A percentile compares a stretch with the other conserved stretches of the same genome.
These are phyloP conservation scores for Filobasidium wieringae DNA, from an alignment of 768 basidiomycete species.

Conservation along the genomic window DNA sequence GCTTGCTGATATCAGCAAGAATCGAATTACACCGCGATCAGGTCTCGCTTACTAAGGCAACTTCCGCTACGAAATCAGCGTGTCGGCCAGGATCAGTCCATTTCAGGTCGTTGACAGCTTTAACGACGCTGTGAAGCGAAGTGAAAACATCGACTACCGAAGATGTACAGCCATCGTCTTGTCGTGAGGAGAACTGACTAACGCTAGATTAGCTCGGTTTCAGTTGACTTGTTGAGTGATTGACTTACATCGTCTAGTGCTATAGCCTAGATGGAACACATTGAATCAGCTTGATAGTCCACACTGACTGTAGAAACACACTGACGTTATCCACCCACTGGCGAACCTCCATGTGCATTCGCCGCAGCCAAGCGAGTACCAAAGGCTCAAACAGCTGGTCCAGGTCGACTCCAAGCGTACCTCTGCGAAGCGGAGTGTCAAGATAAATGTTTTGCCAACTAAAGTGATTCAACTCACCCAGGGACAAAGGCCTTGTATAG, in stretches of 20 bases:
- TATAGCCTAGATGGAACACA: slow-evolving; percentile 50
- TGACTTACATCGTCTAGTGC: slow-evolving; percentile 60
- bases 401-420: background rate
- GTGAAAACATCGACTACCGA: slow-evolving; percentile 95
- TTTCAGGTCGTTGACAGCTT: slow-evolving; percentile 73
- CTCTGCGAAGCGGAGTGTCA: background rate
- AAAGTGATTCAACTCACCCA: slow-evolving; percentile 9
- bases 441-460: background rate
- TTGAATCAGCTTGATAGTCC: background rate
- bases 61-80: slow-evolving; percentile 74
- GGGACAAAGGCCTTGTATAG: slow-evolving; percentile 44
- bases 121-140: slow-evolving; percentile 77
- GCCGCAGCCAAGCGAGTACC: slow-evolving; percentile 75
- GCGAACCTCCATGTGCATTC: slow-evolving; percentile 75
- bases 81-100: slow-evolving; percentile 87
- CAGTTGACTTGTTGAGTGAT: background rate
- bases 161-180: slow-evolving; percentile 48
- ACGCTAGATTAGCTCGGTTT: slow-evolving; percentile 43
- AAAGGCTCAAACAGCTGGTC: slow-evolving; percentile 69
- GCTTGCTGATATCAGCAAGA: background rate
- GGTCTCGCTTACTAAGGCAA: slow-evolving; percentile 59
- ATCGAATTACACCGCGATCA: background rate
- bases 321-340: slow-evolving; percentile 89
- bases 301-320: slow-evolving; percentile 10
- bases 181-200: background rate